phyloP scores from a whole-genome alignment of 306 rosid species.

The Morella rubra region DNA sequence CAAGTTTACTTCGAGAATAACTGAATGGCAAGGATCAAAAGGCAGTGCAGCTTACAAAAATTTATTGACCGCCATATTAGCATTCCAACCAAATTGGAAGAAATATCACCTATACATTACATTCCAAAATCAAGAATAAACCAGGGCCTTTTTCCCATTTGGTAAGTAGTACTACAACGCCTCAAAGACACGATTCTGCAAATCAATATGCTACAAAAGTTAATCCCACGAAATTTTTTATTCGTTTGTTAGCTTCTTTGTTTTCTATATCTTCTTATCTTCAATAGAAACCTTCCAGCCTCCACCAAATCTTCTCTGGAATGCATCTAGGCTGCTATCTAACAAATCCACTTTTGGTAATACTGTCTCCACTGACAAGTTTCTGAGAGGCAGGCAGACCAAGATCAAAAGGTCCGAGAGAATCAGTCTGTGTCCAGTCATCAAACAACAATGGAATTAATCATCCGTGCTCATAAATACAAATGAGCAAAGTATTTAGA shows the following conservation, averaged over 20 bases:
- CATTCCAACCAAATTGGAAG: too few relatives aligned
- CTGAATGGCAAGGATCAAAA: too few relatives aligned
- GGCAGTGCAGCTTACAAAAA: too few relatives aligned
- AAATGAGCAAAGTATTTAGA: constrained; percentile 9
- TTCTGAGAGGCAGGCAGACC: constrained; percentile 58
- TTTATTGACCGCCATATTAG: too few relatives aligned
- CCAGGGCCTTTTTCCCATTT: too few relatives aligned
- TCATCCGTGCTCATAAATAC: constrained; percentile 2
- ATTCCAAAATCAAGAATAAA: too few relatives aligned
- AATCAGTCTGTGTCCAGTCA: constrained; percentile 53
- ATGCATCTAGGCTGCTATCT: constrained; percentile 42
- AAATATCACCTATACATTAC: too few relatives aligned
- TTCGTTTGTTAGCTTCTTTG: not conserved
- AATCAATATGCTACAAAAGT: too few relatives aligned
- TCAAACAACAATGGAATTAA: constrained; percentile 20
- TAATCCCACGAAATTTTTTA: too few relatives aligned
- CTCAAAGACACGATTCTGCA: too few relatives aligned
- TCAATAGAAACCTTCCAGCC: constrained; percentile 18
- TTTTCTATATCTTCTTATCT: constrained; percentile 15
- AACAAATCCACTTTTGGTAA: constrained; percentile 44
- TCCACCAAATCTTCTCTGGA: constrained; percentile 4
- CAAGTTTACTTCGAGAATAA: too few relatives aligned
- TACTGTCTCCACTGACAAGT: constrained; percentile 43
- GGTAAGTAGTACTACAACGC: too few relatives aligned
- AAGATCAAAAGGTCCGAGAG: constrained; percentile 85